phyloP scores from a whole-genome alignment of 176 grass and related monocot genomes.

The Carex parvula region DNA sequence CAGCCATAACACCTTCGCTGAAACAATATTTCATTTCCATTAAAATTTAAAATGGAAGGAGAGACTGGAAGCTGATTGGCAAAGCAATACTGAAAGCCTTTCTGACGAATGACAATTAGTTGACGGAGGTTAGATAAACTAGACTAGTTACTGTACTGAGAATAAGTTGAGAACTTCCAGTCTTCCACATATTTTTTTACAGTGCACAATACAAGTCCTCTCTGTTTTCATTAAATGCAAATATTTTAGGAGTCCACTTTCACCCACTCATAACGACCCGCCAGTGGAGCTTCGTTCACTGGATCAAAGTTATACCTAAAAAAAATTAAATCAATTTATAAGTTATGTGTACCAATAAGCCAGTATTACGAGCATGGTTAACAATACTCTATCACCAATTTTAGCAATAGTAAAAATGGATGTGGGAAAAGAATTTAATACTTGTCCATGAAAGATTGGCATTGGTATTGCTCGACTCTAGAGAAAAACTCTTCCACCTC shows the following conservation, averaged over 20 bases:
- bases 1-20: neutral
- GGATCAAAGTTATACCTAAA: constrained; percentile 51
- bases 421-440: neutral
- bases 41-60: constrained; percentile 16
- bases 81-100: neutral
- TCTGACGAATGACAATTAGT: neutral
- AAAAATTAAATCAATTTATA: neutral
- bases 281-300: constrained; percentile 30
- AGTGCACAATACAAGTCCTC: neutral
- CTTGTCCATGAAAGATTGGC: constrained; percentile 39
- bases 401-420: neutral
- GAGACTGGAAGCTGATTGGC: constrained; percentile 18
- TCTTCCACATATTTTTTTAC: constrained; percentile 9
- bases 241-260: constrained; percentile 32
- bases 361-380: neutral
- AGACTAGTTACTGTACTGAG: constrained; percentile 18
- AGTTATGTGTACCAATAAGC: neutral
- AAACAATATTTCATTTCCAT: neutral
- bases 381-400: neutral
- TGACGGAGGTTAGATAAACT: constrained; percentile 20
- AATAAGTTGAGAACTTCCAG: constrained; percentile 4
- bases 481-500: constrained; percentile 50
- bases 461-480: constrained; percentile 32
- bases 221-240: constrained; percentile 14
- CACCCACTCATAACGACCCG: constrained; percentile 41